A percentile compares a stretch with the other conserved stretches of the same genome.
These are phyloP conservation scores for Endogone sp. DNA, from an alignment of 192 early-diverging fungal species.

Conservation along the genomic window DNA sequence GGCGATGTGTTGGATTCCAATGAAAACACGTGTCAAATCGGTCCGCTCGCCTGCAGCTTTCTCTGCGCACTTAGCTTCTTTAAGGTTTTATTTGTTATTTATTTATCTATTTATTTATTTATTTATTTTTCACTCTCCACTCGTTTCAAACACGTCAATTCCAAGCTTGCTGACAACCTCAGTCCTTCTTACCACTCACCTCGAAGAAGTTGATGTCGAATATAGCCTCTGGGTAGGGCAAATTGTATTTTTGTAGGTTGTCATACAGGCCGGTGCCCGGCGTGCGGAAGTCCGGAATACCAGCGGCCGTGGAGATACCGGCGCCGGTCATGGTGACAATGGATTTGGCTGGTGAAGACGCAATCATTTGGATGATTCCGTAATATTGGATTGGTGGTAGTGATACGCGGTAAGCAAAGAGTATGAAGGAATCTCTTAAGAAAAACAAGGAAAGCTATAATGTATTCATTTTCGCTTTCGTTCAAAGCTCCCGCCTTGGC, in stretches of 20 bases:
- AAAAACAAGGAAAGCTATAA: no score
- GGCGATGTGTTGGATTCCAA: background rate
- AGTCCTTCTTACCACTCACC: conserved; percentile 61
- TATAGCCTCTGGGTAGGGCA: conserved; percentile 94
- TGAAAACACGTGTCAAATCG: conserved; percentile 52
- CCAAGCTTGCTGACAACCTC: no score
- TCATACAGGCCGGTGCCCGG: conserved; percentile 91
- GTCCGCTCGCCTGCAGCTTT: conserved; percentile 73
- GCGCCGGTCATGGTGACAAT: conserved; percentile 93
- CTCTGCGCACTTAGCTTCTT: conserved; percentile 82
- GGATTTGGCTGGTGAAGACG: background rate
- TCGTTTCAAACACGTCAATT: no score
- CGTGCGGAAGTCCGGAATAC: conserved; percentile 94
- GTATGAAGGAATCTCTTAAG: no score
- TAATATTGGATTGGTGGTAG: no score
- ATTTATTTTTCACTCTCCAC: conserved; percentile 72
- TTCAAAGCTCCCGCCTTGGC: no score
- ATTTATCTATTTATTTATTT: no score
- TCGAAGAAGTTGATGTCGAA: conserved; percentile 90
- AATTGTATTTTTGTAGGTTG: conserved; percentile 81
- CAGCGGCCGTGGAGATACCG: conserved; percentile 78
- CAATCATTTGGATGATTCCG: no score
- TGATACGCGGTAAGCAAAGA: no score
- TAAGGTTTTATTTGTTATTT: conserved; percentile 95
- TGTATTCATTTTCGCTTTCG: no score